A percentile compares a stretch with the other conserved stretches of the same genome.
phyloP scores from a whole-genome alignment of 768 basidiomycete species.

The Rhodotorula babjevae region DNA sequence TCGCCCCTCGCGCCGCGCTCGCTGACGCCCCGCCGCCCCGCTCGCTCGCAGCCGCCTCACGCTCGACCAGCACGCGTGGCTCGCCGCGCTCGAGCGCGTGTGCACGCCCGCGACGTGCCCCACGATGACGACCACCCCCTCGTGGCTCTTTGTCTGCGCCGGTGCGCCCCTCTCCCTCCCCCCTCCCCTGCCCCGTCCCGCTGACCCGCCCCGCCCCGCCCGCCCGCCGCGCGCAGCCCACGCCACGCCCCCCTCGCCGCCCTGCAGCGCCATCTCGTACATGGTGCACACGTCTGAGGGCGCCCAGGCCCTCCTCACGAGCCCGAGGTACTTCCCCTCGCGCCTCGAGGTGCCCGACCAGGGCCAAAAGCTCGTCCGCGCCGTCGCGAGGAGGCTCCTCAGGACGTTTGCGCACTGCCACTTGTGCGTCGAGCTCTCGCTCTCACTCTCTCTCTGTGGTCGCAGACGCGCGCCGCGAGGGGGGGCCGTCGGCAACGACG shows the following conservation, averaged over 20 bases:
- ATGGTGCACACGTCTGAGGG: constrained; percentile 88
- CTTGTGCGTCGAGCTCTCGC: constrained; percentile 50
- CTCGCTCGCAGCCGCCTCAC: constrained; percentile 75
- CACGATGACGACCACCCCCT: constrained; percentile 84
- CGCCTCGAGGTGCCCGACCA: constrained; percentile 55
- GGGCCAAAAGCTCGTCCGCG: constrained; percentile 64
- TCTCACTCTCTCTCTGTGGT: constrained; percentile 68
- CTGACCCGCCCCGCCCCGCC: constrained; percentile 86
- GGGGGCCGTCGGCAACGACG: no score
- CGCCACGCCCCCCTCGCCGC: constrained; percentile 50
- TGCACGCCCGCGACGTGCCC: constrained; percentile 60
- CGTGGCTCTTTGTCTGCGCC: constrained; percentile 94
- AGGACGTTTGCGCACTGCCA: constrained; percentile 96
- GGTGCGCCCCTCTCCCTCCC: constrained; percentile 52
- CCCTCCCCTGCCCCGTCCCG: constrained; percentile 69
- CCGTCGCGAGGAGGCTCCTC: constrained; percentile 89
- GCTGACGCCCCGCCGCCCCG: not conserved
- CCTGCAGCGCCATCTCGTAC: constrained; percentile 97
- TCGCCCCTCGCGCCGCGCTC: not conserved
- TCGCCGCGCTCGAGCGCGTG: constrained; percentile 57
- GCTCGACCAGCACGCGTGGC: constrained; percentile 79
- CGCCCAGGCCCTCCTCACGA: constrained; percentile 84
- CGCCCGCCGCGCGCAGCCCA: constrained; percentile 48
- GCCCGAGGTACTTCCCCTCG: constrained; percentile 68
- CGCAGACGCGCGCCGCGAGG: no score